Evolutionary conservation across 192 early-diverging fungal genomes (phyloP).

Genomic region (Backusella macrospora): DNA sequence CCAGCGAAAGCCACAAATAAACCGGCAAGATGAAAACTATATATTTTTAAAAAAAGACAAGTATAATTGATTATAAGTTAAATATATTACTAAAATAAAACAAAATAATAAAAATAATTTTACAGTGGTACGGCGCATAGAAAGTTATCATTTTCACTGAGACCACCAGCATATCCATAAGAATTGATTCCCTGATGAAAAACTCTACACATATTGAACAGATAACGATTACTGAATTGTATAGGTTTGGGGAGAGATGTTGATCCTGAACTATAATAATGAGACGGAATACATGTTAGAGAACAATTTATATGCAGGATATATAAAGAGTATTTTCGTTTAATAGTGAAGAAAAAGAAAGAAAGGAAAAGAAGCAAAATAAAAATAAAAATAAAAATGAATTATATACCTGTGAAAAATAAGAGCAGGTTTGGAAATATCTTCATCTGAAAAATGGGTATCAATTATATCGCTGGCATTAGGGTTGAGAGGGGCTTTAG

Average conservation of each 20-base stretch:
- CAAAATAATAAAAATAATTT: neutral
- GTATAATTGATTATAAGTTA: neutral
- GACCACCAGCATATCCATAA: neutral
- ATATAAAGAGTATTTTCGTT: too few relatives aligned
- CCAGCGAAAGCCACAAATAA: neutral
- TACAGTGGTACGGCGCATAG: neutral
- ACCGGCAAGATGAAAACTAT: constrained; percentile 14
- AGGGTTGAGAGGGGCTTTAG: neutral
- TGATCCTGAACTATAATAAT: constrained; percentile 8
- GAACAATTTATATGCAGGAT: neutral
- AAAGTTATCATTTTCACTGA: neutral
- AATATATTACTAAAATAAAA: neutral
- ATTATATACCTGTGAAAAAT: constrained; percentile 5
- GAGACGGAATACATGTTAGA: neutral
- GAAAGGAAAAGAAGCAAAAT: too few relatives aligned
- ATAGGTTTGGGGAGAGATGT: constrained; percentile 11
- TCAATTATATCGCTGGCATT: neutral
- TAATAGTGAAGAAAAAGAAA: too few relatives aligned
- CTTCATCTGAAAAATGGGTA: neutral
- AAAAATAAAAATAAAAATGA: too few relatives aligned
- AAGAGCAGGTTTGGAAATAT: neutral
- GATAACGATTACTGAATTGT: neutral
- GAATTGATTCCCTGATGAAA: neutral
- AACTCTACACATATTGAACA: neutral
- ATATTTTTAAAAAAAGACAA: neutral